Evolutionary conservation across 1,139 yeast species (phyloP), one percentile per base, ranked within the genome.

Genomic region (Kodamaea fungicola): DNA sequence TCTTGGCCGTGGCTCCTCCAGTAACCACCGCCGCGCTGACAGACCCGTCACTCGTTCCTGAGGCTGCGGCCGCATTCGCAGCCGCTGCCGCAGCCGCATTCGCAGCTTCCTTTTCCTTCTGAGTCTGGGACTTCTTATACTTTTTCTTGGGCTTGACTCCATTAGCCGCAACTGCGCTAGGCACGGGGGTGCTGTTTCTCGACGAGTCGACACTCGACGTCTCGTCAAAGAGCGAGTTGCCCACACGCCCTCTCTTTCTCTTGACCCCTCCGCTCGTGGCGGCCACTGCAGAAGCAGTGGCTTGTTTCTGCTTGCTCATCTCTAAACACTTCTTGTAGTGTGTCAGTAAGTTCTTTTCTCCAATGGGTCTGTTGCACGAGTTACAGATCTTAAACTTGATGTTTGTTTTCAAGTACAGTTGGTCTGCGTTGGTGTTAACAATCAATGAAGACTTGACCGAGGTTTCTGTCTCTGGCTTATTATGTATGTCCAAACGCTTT

Each of bases 311-410:
- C 50, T 74, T 77, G 30, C 31, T 30, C 71, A 67, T 65, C 40
- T 68, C 76, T 4, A 64, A 47, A 54, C 87, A 80, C 58, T 53
- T 54, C 26, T 49, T 47, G 41, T 75, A 67, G 58, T 80, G 87
- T 10, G 59, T 55, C 0, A 55, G 49, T 33, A 80, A 55, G 45
- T 71, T 64, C 22, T 65, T 59, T 32, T 67, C 70, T 10, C 83
- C 72, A 9, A 84, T 68, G 1, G 92, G 92, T 41, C 83, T 68
- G 33, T 74, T 70, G 54, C 94, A 84, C 41, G 67, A 63, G 41
- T 77, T 79, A 56, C 94, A 84, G 50, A 82, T 71, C 47, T 83
- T 71, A 51, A 79, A 84, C 37, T 71, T 68, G 21, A 78, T 51
- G 16, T 63, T 62, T 65, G 71, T 49, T 48, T 71, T 44, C 53